Percentiles rank a stretch among this genome's conserved stretches.
phyloP scores from a whole-genome alignment of 2,329 filamentous ascomycete species.

The Blastomyces gilchristii region DNA sequence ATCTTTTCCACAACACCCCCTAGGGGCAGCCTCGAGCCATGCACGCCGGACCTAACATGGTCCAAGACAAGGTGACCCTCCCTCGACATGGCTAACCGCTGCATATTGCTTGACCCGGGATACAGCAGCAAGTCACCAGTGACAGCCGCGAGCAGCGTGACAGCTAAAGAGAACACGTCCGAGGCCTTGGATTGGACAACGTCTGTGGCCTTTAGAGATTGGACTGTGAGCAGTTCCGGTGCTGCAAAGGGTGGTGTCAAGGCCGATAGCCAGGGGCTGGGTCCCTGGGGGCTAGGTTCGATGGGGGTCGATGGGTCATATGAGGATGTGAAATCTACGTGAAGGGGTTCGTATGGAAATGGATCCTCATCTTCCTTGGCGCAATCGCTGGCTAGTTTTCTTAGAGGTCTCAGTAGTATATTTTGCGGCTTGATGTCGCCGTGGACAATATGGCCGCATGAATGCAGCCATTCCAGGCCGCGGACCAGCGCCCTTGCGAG shows the following conservation, averaged over 20 bases:
- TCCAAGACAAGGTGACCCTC: conserved; percentile 36
- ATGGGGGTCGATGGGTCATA: conserved; percentile 17
- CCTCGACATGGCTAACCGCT: conserved; percentile 35
- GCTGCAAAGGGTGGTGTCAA: conserved; percentile 38
- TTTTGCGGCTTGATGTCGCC: conserved; percentile 42
- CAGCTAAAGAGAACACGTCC: conserved; percentile 39
- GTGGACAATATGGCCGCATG: conserved; percentile 33
- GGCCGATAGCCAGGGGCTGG: conserved; percentile 25
- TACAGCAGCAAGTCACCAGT: conserved; percentile 39
- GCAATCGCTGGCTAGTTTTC: not conserved
- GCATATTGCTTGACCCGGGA: conserved; percentile 30
- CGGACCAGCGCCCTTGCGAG: conserved; percentile 33
- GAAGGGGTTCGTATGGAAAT: conserved; percentile 34
- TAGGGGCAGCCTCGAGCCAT: conserved; percentile 32
- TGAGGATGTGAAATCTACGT: conserved; percentile 38
- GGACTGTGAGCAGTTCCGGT: conserved; percentile 33
- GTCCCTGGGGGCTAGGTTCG: conserved; percentile 11
- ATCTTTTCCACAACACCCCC: conserved; percentile 33
- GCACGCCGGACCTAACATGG: conserved; percentile 29
- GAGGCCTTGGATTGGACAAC: conserved; percentile 30
- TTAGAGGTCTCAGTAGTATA: conserved; percentile 28
- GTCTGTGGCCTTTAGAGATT: conserved; percentile 24
- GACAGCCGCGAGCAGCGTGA: conserved; percentile 36
- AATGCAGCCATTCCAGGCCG: conserved; percentile 37
- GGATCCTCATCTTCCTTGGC: conserved; percentile 11